phyloP scores from a whole-genome alignment of 768 basidiomycete species.

The Boletus vinaceobasis region DNA sequence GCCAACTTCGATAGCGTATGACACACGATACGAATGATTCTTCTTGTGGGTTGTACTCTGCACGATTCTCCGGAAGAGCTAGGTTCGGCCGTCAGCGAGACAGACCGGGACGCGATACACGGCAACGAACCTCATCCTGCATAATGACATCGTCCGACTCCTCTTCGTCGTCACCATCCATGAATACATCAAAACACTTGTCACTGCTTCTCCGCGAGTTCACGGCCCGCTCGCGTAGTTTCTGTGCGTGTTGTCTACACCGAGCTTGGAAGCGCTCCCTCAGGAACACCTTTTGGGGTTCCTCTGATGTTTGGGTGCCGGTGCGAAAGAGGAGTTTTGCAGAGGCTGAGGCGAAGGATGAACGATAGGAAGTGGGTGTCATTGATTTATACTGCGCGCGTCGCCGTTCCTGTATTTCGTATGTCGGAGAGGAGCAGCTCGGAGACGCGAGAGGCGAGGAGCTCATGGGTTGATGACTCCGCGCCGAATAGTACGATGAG shows the following conservation, averaged over 20 bases:
- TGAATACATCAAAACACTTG: conserved; percentile 41
- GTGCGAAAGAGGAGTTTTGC: conserved; percentile 16
- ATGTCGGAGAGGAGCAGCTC: conserved; percentile 43
- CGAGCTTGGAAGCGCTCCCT: conserved; percentile 58
- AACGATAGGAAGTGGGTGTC: conserved; percentile 24
- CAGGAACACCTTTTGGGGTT: conserved; percentile 53
- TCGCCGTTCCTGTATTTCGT: conserved; percentile 45
- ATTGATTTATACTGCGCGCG: conserved; percentile 53
- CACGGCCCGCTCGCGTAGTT: conserved; percentile 50
- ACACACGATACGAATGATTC: conserved; percentile 55
- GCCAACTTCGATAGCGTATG: conserved; percentile 66
- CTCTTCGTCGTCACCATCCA: conserved; percentile 53
- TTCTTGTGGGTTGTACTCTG: conserved; percentile 48
- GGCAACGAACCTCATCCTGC: conserved; percentile 52
- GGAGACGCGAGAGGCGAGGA: conserved; percentile 55
- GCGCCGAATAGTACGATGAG: conserved; percentile 27
- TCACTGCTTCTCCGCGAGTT: conserved; percentile 43
- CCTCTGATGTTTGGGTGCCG: conserved; percentile 29
- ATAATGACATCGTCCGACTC: conserved; percentile 58
- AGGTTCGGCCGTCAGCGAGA: conserved; percentile 12
- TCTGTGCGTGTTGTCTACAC: conserved; percentile 59
- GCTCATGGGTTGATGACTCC: conserved; percentile 36
- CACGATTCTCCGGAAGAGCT: conserved; percentile 71
- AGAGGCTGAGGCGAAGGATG: conserved; percentile 6
- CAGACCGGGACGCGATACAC: neutral